Conservation (phyloP, 805 yeast genomes). For the Saccharomycopsis malanga region DNA sequence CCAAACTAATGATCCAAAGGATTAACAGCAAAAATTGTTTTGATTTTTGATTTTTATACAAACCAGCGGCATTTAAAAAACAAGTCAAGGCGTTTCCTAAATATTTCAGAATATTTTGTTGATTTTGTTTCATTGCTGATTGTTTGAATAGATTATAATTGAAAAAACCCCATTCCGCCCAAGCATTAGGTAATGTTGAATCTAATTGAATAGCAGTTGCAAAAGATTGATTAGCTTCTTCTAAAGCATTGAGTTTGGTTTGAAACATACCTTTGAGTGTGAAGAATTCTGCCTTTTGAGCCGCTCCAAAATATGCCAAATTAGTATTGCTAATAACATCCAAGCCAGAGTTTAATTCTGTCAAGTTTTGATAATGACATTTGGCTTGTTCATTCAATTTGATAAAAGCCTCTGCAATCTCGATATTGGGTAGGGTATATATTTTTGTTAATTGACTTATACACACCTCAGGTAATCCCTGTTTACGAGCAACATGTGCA, state of each 20-base stretch:
- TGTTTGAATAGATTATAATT: slow-evolving; percentile 84
- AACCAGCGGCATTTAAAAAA: slow-evolving; percentile 96
- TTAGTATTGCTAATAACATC: slow-evolving; percentile 97
- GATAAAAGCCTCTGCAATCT: slow-evolving; percentile 94
- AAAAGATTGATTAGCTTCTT: slow-evolving; percentile 95
- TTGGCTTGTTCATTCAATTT: slow-evolving; percentile 95
- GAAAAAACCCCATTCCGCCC: slow-evolving; percentile 99
- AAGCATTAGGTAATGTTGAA: slow-evolving; percentile 86
- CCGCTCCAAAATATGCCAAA: slow-evolving; percentile 90
- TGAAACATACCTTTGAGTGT: slow-evolving; percentile 97
- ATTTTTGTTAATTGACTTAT: slow-evolving; percentile 86
- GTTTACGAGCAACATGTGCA: slow-evolving; percentile 97
- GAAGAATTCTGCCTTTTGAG: slow-evolving; percentile 96
- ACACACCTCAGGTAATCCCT: slow-evolving; percentile 94
- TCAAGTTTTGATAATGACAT: slow-evolving; percentile 82
- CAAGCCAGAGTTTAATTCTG: slow-evolving; percentile 86
- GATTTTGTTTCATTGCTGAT: slow-evolving; percentile 34
- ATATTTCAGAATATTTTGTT: slow-evolving; percentile 59
- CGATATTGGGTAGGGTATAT: slow-evolving; percentile 93
- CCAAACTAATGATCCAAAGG: slow-evolving; percentile 87
- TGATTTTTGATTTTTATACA: slow-evolving; percentile 87
- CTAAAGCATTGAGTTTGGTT: slow-evolving; percentile 80
- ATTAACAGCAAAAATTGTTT: slow-evolving; percentile 81
- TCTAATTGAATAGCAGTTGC: slow-evolving; percentile 97
- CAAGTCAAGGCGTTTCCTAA: slow-evolving; percentile 95